These are phyloP conservation scores for Diaporthe helianthi DNA, from an alignment of 2,329 filamentous ascomycete genomes.

Conservation along the genomic window DNA sequence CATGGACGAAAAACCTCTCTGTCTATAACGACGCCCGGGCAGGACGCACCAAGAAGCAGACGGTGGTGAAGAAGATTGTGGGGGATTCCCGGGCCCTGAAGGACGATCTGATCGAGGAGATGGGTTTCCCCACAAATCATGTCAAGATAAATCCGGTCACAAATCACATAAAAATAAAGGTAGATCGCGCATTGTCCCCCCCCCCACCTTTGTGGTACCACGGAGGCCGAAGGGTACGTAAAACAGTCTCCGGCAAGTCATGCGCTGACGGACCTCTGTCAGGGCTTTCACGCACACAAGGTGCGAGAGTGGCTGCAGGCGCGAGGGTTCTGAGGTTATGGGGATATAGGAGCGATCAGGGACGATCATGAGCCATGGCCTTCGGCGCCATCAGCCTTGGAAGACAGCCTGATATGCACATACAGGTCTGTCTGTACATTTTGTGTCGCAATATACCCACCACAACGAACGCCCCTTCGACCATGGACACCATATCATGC, in stretches of 20 bases:
- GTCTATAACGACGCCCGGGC: slow-evolving; percentile 78
- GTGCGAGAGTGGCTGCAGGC: slow-evolving; percentile 35
- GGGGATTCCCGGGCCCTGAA: slow-evolving; percentile 72
- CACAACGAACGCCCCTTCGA: too few species aligned
- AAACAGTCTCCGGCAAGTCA: too few species aligned
- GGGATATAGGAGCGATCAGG: too few species aligned
- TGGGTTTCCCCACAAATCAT: slow-evolving; percentile 63
- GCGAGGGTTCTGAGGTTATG: slow-evolving; percentile 33
- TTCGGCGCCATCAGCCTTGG: too few species aligned
- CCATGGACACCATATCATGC: too few species aligned
- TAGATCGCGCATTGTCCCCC: too few species aligned
- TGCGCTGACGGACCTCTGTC: neutral
- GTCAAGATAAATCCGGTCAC: slow-evolving; percentile 67
- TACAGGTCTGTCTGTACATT: too few species aligned
- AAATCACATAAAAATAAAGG: slow-evolving; percentile 77
- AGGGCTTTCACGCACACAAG: slow-evolving; percentile 32
- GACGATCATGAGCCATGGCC: neutral
- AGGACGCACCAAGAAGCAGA: slow-evolving; percentile 78
- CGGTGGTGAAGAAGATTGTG: slow-evolving; percentile 78
- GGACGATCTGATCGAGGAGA: slow-evolving; percentile 64
- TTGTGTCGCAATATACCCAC: too few species aligned
- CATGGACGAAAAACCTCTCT: slow-evolving; percentile 72
- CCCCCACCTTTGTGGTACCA: too few species aligned
- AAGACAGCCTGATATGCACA: too few species aligned
- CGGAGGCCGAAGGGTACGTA: too few species aligned